These are phyloP conservation scores for sunflower (Helianthus annuus) DNA, from an alignment of 129 eudicot species.

Conservation along the genomic window DNA sequence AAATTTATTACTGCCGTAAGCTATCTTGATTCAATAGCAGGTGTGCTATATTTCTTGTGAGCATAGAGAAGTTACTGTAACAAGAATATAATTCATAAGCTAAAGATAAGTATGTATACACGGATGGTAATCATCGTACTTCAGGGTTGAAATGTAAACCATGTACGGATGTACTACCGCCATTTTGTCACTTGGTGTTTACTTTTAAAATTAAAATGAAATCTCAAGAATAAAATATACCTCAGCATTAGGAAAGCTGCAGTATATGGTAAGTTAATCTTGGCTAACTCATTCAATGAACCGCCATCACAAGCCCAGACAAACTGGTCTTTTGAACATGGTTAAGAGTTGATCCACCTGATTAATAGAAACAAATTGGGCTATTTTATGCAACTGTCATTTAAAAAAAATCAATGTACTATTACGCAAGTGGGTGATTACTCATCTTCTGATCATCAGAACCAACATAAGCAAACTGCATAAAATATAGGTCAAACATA, in stretches of 20 bases:
- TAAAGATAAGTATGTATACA: slow-evolving; percentile 1
- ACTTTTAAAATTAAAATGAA: not conserved
- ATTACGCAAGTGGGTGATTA: not conserved
- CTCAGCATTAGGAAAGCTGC: not conserved
- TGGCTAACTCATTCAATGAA: slow-evolving; percentile 7
- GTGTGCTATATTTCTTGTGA: slow-evolving; percentile 6
- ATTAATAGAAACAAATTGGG: slow-evolving; percentile 9
- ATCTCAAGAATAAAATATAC: slow-evolving; percentile 1
- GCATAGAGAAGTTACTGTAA: not conserved
- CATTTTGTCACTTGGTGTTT: not conserved
- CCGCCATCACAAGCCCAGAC: not conserved
- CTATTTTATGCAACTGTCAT: slow-evolving; percentile 5
- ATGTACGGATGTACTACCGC: slow-evolving; percentile 15
- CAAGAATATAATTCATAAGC: not conserved
- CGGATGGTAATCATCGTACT: not conserved
- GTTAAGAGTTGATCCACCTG: slow-evolving; percentile 25
- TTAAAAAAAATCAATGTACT: not conserved
- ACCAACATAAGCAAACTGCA: slow-evolving; percentile 16
- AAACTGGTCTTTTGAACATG: slow-evolving; percentile 25
- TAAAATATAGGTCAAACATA: not conserved
- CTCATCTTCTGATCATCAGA: slow-evolving; percentile 2
- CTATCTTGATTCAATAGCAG: slow-evolving; percentile 8
- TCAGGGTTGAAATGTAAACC: slow-evolving; percentile 4
- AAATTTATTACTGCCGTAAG: not conserved
- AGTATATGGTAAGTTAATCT: slow-evolving; percentile 9